These are phyloP conservation scores for Dactylellina drechsleri DNA, from an alignment of 2,329 filamentous ascomycete species.

Conservation along the genomic window DNA sequence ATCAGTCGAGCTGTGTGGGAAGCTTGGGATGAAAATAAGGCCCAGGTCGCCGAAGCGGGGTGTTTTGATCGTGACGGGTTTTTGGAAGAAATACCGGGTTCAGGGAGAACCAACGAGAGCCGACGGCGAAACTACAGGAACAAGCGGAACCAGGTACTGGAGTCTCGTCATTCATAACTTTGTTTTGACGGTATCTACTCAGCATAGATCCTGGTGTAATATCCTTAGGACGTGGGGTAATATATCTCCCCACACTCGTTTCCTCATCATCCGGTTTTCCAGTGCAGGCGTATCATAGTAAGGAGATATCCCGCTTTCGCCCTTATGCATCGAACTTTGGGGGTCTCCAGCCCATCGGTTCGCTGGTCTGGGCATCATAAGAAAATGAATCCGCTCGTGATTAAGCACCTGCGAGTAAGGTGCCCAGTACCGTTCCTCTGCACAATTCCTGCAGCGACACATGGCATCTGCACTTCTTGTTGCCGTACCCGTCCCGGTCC, in stretches of 20 bases:
- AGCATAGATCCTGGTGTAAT: slow-evolving; percentile 18
- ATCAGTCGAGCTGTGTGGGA: slow-evolving; percentile 41
- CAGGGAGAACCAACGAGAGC: slow-evolving; percentile 39
- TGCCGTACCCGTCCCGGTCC: slow-evolving; percentile 51
- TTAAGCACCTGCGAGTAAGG: slow-evolving; percentile 35
- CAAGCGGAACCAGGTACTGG: slow-evolving; percentile 37
- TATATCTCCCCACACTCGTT: slow-evolving; percentile 30
- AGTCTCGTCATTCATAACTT: slow-evolving; percentile 21
- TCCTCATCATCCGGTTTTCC: slow-evolving; percentile 8
- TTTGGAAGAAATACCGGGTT: slow-evolving; percentile 42
- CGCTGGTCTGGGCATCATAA: slow-evolving; percentile 24
- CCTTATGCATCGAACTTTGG: slow-evolving; percentile 25
- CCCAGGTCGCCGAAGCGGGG: slow-evolving; percentile 36
- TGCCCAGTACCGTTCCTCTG: slow-evolving; percentile 39
- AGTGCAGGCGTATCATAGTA: slow-evolving; percentile 14
- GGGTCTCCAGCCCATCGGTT: background rate
- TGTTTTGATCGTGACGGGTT: slow-evolving; percentile 45
- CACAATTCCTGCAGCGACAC: slow-evolving; percentile 54
- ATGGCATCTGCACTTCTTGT: slow-evolving; percentile 50
- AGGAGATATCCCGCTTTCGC: slow-evolving; percentile 23
- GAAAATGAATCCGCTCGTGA: slow-evolving; percentile 16
- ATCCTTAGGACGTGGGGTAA: slow-evolving; percentile 32
- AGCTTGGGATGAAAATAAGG: slow-evolving; percentile 33
- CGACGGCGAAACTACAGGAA: slow-evolving; percentile 38
- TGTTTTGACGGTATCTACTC: slow-evolving; percentile 18